These are phyloP conservation scores for Aspergillus sclerotialis DNA, from an alignment of 2,329 filamentous ascomycete species.

Conservation along the genomic window DNA sequence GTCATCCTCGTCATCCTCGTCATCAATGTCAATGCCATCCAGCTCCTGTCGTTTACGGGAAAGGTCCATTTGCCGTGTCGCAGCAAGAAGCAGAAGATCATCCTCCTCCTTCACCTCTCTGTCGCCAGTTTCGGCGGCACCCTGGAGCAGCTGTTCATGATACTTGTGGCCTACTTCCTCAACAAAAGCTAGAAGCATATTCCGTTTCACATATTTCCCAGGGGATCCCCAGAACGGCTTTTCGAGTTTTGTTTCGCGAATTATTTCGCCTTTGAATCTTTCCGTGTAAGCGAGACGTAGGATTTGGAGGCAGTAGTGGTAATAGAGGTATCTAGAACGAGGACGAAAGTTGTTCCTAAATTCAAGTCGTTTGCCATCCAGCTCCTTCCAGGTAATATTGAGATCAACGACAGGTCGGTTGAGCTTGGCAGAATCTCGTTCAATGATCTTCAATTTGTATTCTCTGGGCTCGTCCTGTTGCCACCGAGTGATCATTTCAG, in stretches of 20 bases:
- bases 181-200: conserved; percentile 8
- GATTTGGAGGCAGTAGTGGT: conserved; percentile 13
- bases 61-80: too few relatives aligned
- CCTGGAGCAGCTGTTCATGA: too few relatives aligned
- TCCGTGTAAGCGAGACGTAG: conserved; percentile 9
- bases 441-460: neutral
- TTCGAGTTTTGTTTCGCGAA: conserved; percentile 6
- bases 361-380: conserved; percentile 6
- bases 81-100: too few relatives aligned
- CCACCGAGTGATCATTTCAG: neutral
- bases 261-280: neutral
- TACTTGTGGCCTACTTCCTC: conserved; percentile 7
- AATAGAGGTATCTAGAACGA: conserved; percentile 12
- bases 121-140: too few relatives aligned
- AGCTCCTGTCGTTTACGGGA: too few relatives aligned
- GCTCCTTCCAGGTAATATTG: conserved; percentile 6
- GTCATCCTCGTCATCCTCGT: too few relatives aligned
- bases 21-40: too few relatives aligned
- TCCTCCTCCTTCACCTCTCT: too few relatives aligned
- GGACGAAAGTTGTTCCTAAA: conserved; percentile 9
- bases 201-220: conserved; percentile 7
- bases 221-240: conserved; percentile 10
- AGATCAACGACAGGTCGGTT: neutral
- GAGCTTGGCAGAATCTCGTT: neutral
- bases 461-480: neutral